Conservation (phyloP, 306 rosid genomes). For the Prunus persica region Prunus_persica_NCBIv2 NC_034009.1:1283501-1284000, state of each 20-base stretch:
- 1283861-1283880: not conserved
- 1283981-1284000: not conserved
- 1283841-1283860: constrained; percentile 2
- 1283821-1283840: not conserved
- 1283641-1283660: constrained; percentile 22
- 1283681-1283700: not conserved
- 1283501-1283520: not conserved
- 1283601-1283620: constrained; percentile 40
- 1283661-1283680: constrained; percentile 47
- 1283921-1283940: not conserved
- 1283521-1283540: not conserved
- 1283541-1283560: not conserved
- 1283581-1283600: not conserved
- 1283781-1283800: not conserved
- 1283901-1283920: not conserved
- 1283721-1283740: not conserved
- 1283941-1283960: not conserved
- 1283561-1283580: not conserved
- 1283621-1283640: constrained; percentile 46
- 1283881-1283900: not conserved
- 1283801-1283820: not conserved
- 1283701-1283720: not conserved
- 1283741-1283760: not conserved
- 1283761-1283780: not conserved
- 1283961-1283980: not conserved